A percentile compares a stretch with the other conserved stretches of the same genome.
Conservation (phyloP, 2,329 filamentous ascomycete species). For the Sporothrix humicola region DNA sequence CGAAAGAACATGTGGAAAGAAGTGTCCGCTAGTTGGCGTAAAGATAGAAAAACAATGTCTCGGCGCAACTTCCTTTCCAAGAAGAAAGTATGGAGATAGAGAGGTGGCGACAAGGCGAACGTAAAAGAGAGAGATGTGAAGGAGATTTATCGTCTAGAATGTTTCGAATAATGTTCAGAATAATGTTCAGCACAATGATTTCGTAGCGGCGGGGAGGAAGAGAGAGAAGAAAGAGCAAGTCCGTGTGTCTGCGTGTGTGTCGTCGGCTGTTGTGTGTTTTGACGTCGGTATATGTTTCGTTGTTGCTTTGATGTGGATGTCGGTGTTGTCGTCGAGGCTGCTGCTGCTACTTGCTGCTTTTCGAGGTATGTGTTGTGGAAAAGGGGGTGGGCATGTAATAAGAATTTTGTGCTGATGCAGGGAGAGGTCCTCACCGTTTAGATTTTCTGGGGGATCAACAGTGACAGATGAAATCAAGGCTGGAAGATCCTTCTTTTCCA, state of each 20-base stretch:
- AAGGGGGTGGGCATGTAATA: constrained; percentile 13
- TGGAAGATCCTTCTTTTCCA: constrained; percentile 25
- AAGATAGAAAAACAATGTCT: not conserved
- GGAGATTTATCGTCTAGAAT: not conserved
- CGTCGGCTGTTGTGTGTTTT: constrained; percentile 13
- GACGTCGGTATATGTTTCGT: not conserved
- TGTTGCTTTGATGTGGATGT: not conserved
- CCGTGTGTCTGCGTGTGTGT: not conserved
- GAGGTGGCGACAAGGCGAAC: not conserved
- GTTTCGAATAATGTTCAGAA: constrained; percentile 3
- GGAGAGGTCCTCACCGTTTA: constrained; percentile 25
- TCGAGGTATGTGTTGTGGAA: constrained; percentile 9
- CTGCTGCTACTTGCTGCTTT: constrained; percentile 28
- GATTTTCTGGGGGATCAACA: constrained; percentile 35
- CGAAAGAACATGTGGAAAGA: constrained; percentile 54
- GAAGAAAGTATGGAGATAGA: not conserved
- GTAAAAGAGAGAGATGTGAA: not conserved
- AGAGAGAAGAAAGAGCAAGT: not conserved
- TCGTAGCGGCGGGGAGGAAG: not conserved
- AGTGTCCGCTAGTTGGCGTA: not conserved
- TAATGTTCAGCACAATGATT: constrained; percentile 2
- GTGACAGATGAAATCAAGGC: constrained; percentile 20
- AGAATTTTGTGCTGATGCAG: constrained; percentile 26
- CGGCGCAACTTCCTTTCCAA: not conserved
- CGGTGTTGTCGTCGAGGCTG: constrained; percentile 11